These are phyloP conservation scores for Peronospora farinosa DNA, from an alignment of 352 stramenopile genomes.

Conservation along the genomic window DNA sequence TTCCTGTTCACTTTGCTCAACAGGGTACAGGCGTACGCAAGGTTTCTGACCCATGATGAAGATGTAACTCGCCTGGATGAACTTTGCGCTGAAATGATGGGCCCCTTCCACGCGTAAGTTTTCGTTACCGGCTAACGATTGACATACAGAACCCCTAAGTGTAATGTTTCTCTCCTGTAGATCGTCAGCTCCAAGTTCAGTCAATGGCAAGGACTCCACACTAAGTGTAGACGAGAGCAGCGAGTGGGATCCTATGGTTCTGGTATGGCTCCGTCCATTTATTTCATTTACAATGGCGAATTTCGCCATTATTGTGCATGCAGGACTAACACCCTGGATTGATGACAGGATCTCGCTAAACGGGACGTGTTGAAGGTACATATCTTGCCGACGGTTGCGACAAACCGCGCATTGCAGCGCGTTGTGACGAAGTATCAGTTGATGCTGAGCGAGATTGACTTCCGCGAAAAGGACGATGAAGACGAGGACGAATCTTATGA, in stretches of 20 bases:
- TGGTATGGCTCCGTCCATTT: slow-evolving; percentile 29
- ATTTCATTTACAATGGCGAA: slow-evolving; percentile 11
- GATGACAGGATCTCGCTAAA: slow-evolving; percentile 51
- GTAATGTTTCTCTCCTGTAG: slow-evolving; percentile 7
- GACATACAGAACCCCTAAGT: neutral
- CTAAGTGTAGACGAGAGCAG: slow-evolving; percentile 2
- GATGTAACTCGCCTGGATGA: slow-evolving; percentile 70
- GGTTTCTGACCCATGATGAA: slow-evolving; percentile 74
- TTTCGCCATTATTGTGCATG: slow-evolving; percentile 1
- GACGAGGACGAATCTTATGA: slow-evolving; percentile 16
- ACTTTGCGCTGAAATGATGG: slow-evolving; percentile 72
- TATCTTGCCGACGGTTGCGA: slow-evolving; percentile 72
- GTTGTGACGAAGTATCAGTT: slow-evolving; percentile 81
- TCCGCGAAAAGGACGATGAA: slow-evolving; percentile 31
- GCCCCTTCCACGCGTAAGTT: slow-evolving; percentile 57
- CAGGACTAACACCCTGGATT: slow-evolving; percentile 13
- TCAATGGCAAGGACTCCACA: neutral
- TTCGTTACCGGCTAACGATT: slow-evolving; percentile 1
- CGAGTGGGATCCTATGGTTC: slow-evolving; percentile 37
- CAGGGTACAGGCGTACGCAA: slow-evolving; percentile 78
- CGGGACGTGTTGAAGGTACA: slow-evolving; percentile 64
- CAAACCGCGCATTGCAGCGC: slow-evolving; percentile 74
- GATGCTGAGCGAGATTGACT: slow-evolving; percentile 69
- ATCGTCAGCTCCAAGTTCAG: slow-evolving; percentile 10
- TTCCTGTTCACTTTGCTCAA: neutral